Percentiles rank a stretch among this genome's conserved stretches.
These are phyloP conservation scores for Zymoseptoria pseudotritici DNA, from an alignment of 2,329 filamentous ascomycete genomes.

Conservation along the genomic window DNA sequence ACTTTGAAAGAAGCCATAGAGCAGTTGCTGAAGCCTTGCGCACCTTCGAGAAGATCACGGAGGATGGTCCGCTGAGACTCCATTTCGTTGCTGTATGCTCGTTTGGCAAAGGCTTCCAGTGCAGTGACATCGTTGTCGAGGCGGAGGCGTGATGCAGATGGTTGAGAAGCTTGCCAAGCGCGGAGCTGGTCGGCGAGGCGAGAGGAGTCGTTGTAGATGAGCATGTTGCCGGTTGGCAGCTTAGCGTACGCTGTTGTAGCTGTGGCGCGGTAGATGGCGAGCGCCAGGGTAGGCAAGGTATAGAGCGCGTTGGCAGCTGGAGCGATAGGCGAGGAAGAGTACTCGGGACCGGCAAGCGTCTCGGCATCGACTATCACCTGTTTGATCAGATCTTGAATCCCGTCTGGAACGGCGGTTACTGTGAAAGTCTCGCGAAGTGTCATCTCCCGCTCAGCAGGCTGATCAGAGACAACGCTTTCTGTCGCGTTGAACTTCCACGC, in stretches of 20 bases:
- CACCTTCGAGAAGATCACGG: conserved; percentile 54
- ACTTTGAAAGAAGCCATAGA: conserved; percentile 51
- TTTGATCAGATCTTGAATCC: conserved; percentile 62
- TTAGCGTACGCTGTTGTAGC: conserved; percentile 66
- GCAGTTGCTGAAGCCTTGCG: conserved; percentile 54
- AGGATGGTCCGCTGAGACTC: conserved; percentile 57
- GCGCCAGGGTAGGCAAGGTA: conserved; percentile 60
- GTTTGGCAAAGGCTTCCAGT: conserved; percentile 52
- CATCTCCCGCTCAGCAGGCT: conserved; percentile 37
- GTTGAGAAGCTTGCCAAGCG: conserved; percentile 40
- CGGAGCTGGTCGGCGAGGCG: conserved; percentile 51
- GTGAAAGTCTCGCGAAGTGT: conserved; percentile 79
- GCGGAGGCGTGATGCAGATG: conserved; percentile 35
- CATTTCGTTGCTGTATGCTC: conserved; percentile 58
- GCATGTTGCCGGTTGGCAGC: conserved; percentile 52
- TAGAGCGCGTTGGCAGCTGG: conserved; percentile 64
- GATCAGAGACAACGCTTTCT: conserved; percentile 18
- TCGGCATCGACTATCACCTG: conserved; percentile 39
- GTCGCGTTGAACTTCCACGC: conserved; percentile 13
- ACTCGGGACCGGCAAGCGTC: conserved; percentile 47
- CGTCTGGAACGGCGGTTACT: conserved; percentile 78
- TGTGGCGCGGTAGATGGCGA: conserved; percentile 74
- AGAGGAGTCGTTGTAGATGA: conserved; percentile 57
- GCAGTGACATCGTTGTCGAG: conserved; percentile 49
- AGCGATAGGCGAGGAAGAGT: conserved; percentile 49